Evolutionary conservation across 2,329 filamentous ascomycete species (phyloP).

Genomic region (Colletotrichum melonis): DNA sequence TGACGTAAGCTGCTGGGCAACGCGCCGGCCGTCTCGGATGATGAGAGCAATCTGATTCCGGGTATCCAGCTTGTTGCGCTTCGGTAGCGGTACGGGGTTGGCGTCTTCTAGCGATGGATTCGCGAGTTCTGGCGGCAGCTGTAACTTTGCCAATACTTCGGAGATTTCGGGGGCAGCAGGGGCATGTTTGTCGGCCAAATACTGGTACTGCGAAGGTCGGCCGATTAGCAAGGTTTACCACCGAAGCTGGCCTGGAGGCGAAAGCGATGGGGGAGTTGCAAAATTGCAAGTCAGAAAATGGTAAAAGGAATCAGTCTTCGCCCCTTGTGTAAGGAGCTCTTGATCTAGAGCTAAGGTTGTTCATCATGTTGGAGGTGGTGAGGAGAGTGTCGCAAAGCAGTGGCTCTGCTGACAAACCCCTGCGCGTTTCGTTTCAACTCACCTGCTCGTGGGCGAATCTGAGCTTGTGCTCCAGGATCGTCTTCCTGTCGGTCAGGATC

Average conservation of each 20-base stretch:
- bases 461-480: constrained; percentile 74
- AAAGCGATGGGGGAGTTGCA: constrained; percentile 27
- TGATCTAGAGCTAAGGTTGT: constrained; percentile 85
- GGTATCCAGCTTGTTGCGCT: constrained; percentile 56
- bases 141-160: constrained; percentile 74
- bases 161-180: constrained; percentile 73
- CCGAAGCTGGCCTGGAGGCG: constrained; percentile 20
- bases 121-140: constrained; percentile 66
- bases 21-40: constrained; percentile 72
- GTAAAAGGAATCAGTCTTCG: constrained; percentile 70
- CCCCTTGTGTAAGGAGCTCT: constrained; percentile 67
- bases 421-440: constrained; percentile 44
- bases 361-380: constrained; percentile 51
- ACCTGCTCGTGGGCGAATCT: constrained; percentile 76
- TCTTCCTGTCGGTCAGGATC: constrained; percentile 71
- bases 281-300: constrained; percentile 52
- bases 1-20: constrained; percentile 63
- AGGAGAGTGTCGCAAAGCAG: constrained; percentile 15
- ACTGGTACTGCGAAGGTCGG: constrained; percentile 64
- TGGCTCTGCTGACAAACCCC: constrained; percentile 35
- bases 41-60: constrained; percentile 71
- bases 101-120: constrained; percentile 60
- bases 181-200: constrained; percentile 75
- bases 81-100: constrained; percentile 65
- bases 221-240: constrained; percentile 35